Percentiles rank a stretch among this genome's conserved stretches.
Conservation (phyloP, 108 stramenopile genomes). For the Nitzschia sp. region DNA sequence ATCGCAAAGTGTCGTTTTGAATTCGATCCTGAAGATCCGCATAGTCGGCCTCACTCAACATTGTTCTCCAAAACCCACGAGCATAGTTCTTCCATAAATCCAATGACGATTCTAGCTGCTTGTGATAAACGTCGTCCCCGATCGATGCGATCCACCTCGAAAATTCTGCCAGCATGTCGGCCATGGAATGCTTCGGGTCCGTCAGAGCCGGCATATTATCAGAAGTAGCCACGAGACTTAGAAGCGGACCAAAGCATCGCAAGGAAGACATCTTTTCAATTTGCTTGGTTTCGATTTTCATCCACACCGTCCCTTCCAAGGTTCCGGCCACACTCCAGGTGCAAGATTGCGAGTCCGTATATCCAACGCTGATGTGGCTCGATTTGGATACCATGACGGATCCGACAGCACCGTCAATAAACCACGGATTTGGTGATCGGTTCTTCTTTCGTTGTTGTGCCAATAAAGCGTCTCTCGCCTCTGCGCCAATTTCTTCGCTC, state of each 20-base stretch:
- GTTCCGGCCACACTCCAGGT: constrained; percentile 27
- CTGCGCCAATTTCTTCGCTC: background rate
- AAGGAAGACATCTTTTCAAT: background rate
- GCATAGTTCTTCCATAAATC: constrained; percentile 25
- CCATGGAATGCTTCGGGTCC: constrained; percentile 2
- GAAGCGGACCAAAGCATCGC: constrained; percentile 27
- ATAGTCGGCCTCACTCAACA: background rate
- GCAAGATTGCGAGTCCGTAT: background rate
- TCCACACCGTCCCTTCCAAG: constrained; percentile 30
- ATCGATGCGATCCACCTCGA: constrained; percentile 2
- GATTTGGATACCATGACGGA: constrained; percentile 12
- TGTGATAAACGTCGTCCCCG: background rate
- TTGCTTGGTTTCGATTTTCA: constrained; percentile 16
- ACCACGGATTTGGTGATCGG: constrained; percentile 12
- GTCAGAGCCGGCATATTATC: background rate
- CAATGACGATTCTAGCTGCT: constrained; percentile 3
- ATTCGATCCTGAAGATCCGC: constrained; percentile 8
- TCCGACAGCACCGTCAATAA: constrained; percentile 16
- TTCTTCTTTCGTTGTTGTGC: background rate
- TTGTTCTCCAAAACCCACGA: constrained; percentile 10
- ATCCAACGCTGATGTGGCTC: constrained; percentile 30
- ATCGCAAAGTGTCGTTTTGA: constrained; percentile 8
- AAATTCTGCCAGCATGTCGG: background rate
- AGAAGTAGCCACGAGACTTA: constrained; percentile 21
- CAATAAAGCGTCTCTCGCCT: background rate